Conservation (phyloP, 2,329 filamentous ascomycete species). For the Colletotrichum trifolii region DNA sequence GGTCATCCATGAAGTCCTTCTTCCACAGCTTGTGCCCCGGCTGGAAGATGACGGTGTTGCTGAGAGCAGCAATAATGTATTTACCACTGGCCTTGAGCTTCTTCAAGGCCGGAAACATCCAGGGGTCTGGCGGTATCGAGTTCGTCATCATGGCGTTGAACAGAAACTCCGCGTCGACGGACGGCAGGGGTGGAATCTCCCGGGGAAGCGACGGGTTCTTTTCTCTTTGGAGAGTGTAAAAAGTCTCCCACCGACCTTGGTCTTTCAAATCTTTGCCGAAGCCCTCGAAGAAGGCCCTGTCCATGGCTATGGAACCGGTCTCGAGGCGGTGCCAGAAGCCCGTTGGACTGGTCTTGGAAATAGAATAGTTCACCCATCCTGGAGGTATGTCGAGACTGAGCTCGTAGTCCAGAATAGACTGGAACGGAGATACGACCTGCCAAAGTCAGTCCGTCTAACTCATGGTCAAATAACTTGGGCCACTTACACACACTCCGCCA, state of each 20-base stretch:
- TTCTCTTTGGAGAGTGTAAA: constrained; percentile 58
- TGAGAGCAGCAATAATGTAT: constrained; percentile 84
- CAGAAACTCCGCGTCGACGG: constrained; percentile 80
- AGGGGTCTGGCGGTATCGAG: constrained; percentile 78
- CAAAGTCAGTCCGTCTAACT: constrained; percentile 14
- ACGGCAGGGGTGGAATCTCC: constrained; percentile 71
- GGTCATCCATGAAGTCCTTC: constrained; percentile 62
- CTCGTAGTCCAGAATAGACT: constrained; percentile 94
- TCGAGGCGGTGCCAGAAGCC: constrained; percentile 93
- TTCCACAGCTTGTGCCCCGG: constrained; percentile 74
- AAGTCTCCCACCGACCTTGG: constrained; percentile 75
- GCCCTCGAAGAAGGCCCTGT: constrained; percentile 77
- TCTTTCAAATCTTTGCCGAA: constrained; percentile 82
- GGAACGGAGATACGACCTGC: constrained; percentile 90
- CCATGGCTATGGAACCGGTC: constrained; percentile 81
- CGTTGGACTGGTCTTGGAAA: constrained; percentile 79
- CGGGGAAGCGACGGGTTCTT: constrained; percentile 53
- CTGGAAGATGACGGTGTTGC: constrained; percentile 91
- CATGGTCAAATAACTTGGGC: constrained; percentile 1
- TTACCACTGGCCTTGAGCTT: constrained; percentile 71
- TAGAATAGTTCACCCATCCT: constrained; percentile 92
- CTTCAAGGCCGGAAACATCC: constrained; percentile 86
- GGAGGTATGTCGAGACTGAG: constrained; percentile 78
- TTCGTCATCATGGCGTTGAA: constrained; percentile 93
- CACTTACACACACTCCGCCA: constrained; percentile 92